These are phyloP conservation scores for Citeromyces hawaiiensis DNA, from an alignment of 1,139 yeast species.

Conservation along the genomic window DNA sequence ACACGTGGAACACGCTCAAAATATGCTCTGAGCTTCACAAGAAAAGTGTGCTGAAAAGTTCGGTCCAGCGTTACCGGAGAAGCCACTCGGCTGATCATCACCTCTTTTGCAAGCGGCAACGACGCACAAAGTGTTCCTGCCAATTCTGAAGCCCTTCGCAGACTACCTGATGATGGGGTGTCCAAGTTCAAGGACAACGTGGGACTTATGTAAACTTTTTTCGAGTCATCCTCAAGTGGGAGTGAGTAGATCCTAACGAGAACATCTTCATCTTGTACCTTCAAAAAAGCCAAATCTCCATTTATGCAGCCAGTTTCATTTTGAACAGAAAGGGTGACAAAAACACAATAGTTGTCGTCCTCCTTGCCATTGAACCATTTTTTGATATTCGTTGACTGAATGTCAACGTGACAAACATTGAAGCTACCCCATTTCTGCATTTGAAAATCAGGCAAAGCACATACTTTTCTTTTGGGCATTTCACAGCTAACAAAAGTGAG, in stretches of 20 bases:
- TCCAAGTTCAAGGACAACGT: conserved; percentile 40
- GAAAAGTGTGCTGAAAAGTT: conserved; percentile 49
- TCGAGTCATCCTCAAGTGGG: conserved; percentile 33
- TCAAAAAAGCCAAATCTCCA: conserved; percentile 47
- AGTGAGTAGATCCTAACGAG: conserved; percentile 49
- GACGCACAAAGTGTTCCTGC: conserved; percentile 8
- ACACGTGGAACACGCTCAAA: conserved; percentile 49
- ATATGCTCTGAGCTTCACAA: conserved; percentile 45
- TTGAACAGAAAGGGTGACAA: conserved; percentile 37
- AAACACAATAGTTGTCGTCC: conserved; percentile 35
- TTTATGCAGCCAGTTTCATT: conserved; percentile 47
- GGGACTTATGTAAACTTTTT: conserved; percentile 48
- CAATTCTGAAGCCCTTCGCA: conserved; percentile 11
- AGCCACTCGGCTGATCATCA: conserved; percentile 54
- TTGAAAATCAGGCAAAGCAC: not conserved
- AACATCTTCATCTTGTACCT: conserved; percentile 16
- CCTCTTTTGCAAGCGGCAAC: conserved; percentile 27
- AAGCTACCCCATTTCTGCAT: not conserved
- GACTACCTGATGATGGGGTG: conserved; percentile 17
- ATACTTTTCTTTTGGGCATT: conserved; percentile 4
- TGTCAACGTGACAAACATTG: not conserved
- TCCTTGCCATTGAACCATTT: conserved; percentile 8
- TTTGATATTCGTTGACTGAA: not conserved
- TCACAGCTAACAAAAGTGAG: conserved; percentile 36
- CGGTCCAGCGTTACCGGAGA: conserved; percentile 63